phyloP scores from a whole-genome alignment of 148 eudicot species.

The Linanthus parryae region DNA sequence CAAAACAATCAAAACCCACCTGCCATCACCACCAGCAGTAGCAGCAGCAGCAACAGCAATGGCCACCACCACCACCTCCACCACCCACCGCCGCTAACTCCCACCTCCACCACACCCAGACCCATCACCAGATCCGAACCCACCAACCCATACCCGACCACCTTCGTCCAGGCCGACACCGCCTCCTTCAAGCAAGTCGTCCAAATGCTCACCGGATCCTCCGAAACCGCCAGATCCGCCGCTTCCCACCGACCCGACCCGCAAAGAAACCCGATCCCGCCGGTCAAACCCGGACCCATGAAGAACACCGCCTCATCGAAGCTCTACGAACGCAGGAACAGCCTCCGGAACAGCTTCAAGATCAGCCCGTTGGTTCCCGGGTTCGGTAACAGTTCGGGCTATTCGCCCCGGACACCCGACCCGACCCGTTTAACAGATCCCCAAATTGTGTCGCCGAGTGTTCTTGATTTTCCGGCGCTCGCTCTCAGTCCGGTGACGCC shows the following conservation, averaged over 20 bases:
- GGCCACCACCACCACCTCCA: neutral
- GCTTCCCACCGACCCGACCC: constrained; percentile 13
- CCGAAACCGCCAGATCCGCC: constrained; percentile 22
- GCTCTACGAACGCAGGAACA: constrained; percentile 58
- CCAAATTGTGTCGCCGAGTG: constrained; percentile 44
- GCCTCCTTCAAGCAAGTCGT: constrained; percentile 72
- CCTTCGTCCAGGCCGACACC: constrained; percentile 71
- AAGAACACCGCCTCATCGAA: constrained; percentile 27
- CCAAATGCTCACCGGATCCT: constrained; percentile 72
- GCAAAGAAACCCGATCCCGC: constrained; percentile 32
- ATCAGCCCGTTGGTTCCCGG: constrained; percentile 26
- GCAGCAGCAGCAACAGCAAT: constrained; percentile 21
- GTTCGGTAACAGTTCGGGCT: constrained; percentile 9
- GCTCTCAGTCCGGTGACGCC: constrained; percentile 58
- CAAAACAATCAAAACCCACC: constrained; percentile 15
- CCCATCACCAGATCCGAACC: constrained; percentile 48
- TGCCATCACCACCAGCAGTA: constrained; percentile 12
- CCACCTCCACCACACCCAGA: constrained; percentile 14
- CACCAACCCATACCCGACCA: constrained; percentile 62
- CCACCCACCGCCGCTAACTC: constrained; percentile 7
- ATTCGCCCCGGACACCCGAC: constrained; percentile 11
- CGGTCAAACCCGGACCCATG: constrained; percentile 30
- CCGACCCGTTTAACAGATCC: too few relatives aligned
- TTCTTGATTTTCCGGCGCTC: constrained; percentile 52
- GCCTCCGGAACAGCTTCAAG: constrained; percentile 25